A percentile compares a stretch with the other conserved stretches of the same genome.
phyloP scores from a whole-genome alignment of 2,329 filamentous ascomycete species.

The Paecilomyces dactylethromorphus region DNA sequence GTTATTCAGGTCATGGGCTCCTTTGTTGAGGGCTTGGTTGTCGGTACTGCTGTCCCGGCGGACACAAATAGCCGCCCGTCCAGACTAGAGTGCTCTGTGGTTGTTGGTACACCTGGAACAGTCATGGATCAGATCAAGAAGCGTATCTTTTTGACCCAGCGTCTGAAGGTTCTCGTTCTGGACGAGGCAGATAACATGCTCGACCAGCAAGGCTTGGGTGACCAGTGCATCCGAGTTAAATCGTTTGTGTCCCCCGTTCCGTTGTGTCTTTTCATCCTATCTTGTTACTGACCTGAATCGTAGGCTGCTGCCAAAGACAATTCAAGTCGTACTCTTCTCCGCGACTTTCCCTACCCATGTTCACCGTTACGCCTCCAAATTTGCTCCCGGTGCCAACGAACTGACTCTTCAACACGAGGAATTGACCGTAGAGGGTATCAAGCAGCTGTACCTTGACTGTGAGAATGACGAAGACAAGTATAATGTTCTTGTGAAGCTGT shows the following conservation, averaged over 20 bases:
- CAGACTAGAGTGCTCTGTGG: slow-evolving; percentile 66
- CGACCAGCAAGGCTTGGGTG: slow-evolving; percentile 88
- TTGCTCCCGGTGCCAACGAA: slow-evolving; percentile 78
- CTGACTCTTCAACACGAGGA: slow-evolving; percentile 86
- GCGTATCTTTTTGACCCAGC: slow-evolving; percentile 62
- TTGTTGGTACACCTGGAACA: slow-evolving; percentile 91
- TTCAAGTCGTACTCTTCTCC: slow-evolving; percentile 93
- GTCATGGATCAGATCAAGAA: slow-evolving; percentile 80
- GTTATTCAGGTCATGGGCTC: slow-evolving; percentile 79
- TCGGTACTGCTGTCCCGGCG: slow-evolving; percentile 75
- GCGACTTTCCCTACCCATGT: slow-evolving; percentile 88
- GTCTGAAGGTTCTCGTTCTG: slow-evolving; percentile 77
- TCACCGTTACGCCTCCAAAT: slow-evolving; percentile 72
- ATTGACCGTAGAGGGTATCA: slow-evolving; percentile 93
- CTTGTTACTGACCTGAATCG: slow-evolving; percentile 22
- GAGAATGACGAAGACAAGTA: slow-evolving; percentile 78
- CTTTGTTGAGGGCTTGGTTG: slow-evolving; percentile 68
- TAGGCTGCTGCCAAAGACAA: slow-evolving; percentile 63
- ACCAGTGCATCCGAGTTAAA: slow-evolving; percentile 90
- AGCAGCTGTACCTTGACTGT: slow-evolving; percentile 96
- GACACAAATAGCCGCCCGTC: slow-evolving; percentile 63
- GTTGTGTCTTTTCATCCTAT: background rate
- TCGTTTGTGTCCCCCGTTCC: slow-evolving; percentile 46
- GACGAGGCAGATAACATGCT: slow-evolving; percentile 99
- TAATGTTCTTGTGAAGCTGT: slow-evolving; percentile 80